A percentile compares a stretch with the other conserved stretches of the same genome.
Conservation (phyloP, 1,284 basidiomycete species). For the Papiliotrema fonsecae region DNA sequence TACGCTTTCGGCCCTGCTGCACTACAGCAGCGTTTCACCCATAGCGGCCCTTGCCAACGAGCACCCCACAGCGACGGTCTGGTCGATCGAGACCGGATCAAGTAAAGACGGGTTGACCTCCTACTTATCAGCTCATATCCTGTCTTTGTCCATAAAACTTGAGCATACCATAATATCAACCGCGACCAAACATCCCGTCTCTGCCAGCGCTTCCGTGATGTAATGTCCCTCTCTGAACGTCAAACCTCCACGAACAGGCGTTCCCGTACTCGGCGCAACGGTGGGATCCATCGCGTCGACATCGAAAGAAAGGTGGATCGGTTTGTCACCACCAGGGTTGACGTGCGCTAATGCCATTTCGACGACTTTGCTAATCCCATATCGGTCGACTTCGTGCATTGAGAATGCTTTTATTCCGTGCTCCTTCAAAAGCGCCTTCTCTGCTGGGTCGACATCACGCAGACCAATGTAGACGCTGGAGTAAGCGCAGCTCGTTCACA, state of each 20-base stretch:
- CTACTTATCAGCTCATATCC: constrained; percentile 51
- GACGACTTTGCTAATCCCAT: constrained; percentile 90
- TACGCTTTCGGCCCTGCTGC: too few relatives aligned
- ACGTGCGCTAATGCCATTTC: constrained; percentile 94
- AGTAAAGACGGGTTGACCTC: constrained; percentile 91
- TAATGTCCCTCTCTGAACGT: constrained; percentile 91
- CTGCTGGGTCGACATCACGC: constrained; percentile 85
- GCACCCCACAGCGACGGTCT: constrained; percentile 92
- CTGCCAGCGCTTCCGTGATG: constrained; percentile 89
- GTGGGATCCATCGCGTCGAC: constrained; percentile 91
- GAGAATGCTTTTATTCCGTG: constrained; percentile 89
- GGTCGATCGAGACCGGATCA: constrained; percentile 65
- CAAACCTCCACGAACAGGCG: constrained; percentile 81
- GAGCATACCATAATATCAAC: constrained; percentile 78
- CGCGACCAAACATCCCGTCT: constrained; percentile 87
- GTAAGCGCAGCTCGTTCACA: neutral
- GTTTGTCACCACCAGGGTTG: constrained; percentile 73
- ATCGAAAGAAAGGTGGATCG: constrained; percentile 95
- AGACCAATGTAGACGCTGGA: constrained; percentile 75
- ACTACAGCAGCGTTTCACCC: constrained; percentile 57
- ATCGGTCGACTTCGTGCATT: constrained; percentile 98
- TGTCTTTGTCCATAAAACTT: neutral
- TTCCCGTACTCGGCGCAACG: constrained; percentile 73
- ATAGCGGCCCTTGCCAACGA: constrained; percentile 85
- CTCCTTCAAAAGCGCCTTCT: constrained; percentile 81